Evolutionary conservation across 306 rosid species (phyloP).

Genomic region (Dryas alaskensis): DNA sequence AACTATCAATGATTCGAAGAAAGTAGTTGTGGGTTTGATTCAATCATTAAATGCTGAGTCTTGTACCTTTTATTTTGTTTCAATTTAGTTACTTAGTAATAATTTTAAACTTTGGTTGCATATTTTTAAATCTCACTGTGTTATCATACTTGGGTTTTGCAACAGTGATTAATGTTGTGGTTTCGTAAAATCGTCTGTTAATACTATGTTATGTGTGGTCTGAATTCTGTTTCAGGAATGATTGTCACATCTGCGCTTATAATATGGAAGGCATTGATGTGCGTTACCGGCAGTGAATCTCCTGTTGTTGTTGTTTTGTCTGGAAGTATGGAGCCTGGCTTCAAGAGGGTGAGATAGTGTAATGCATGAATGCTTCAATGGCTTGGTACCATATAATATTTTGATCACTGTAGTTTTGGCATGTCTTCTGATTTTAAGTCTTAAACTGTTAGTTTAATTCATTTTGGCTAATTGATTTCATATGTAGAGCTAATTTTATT

Average conservation of each 20-base stretch:
- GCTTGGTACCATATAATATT: background rate
- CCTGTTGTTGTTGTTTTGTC: conserved; percentile 94
- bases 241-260: conserved; percentile 75
- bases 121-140: background rate
- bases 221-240: conserved; percentile 56
- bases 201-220: background rate
- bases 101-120: background rate
- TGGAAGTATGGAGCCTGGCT: conserved; percentile 98
- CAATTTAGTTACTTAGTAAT: background rate
- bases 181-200: conserved; percentile 10
- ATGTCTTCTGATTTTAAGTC: conserved; percentile 10
- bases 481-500: background rate
- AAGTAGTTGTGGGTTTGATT: background rate
- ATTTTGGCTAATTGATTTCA: background rate
- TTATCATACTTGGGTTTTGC: background rate
- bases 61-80: background rate
- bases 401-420: background rate
- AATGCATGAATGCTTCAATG: conserved; percentile 13
- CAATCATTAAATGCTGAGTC: background rate
- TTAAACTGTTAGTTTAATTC: background rate
- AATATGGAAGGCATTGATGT: conserved; percentile 85
- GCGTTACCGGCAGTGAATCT: conserved; percentile 73
- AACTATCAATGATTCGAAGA: conserved; percentile 7
- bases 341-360: conserved; percentile 53
- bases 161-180: conserved; percentile 1